Base-by-base conservation (phyloP, 257 asterid genomes). In the Ophiorrhiza pumila region DNA sequence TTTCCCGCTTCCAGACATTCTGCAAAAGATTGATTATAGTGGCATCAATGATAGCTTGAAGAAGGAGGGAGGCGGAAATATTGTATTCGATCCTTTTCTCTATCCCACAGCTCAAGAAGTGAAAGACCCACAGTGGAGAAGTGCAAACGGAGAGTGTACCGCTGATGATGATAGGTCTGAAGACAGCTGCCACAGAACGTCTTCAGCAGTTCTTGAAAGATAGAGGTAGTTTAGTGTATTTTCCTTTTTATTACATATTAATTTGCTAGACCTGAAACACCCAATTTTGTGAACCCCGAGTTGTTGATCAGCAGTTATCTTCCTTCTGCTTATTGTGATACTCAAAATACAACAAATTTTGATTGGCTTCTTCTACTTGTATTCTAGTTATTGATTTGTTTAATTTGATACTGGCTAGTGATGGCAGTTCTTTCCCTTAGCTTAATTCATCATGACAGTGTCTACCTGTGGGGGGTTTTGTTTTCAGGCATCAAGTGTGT, bases 31-130 rank as follows among this genome's bases (percentile, higher is more conserved):
- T 83, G 95, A 90, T 68, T 85, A 87, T 60, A 76, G 46, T 4
- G 89, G 89, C 41, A 80, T 84, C 22, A 85, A 81, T 32, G 90
- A 89, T 14, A 82, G 83, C 52, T 58, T 83, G 79, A 85, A 82
- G 80, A 86, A 85, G 75, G 82, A 66, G 32, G 71, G 72, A 49
- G 86, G 80, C 1, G 86, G 84, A 42, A 78, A 79, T 29, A 77
- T 65, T 13, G 35, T 41, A 8, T 42, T 50, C 32, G 85, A 80
- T 69, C 86, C 86, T 72, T 80, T 82, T 61, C 74, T 85, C 72
- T 67, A 66, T 65, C 69, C 85, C 7, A 60, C 65, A 12, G 78
- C 79, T 59, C 78, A 76, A 56, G 83, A 78, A 23, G 76, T 66
- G 17, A 83, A 72, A 68, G 73, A 69, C 7, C 60, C 55, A 32